Base-by-base conservation (phyloP, 768 basidiomycete species). In the Tulasnella sp. region DNA sequence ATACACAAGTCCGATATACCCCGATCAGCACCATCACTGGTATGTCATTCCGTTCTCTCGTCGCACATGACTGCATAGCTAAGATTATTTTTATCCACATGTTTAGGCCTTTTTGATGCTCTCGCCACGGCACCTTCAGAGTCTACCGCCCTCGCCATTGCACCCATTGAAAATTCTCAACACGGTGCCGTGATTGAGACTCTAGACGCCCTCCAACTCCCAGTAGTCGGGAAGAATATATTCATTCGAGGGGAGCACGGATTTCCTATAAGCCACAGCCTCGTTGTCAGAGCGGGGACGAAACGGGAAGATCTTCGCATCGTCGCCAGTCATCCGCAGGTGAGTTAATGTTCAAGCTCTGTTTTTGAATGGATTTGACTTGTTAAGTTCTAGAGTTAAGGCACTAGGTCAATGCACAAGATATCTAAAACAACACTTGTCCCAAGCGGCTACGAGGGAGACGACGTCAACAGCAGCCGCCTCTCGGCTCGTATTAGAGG, bases 131-230 rank as follows among this genome's bases (percentile, higher is more conserved):
- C 19, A 48, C 7, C 45, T 9, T 23, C 24, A 17, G 15, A 24
- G 8, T 52, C 59, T 9, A 23, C 51, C 9, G 32, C 32, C 21
- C 26, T 61, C 21, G 50, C 51, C 24, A 24, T 61, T 9, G 29
- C 52, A 30, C 59, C 59, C 4, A 54, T 54, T n/a, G 59, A 61
- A 23, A 61, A 61, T 34, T 61, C 59, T 19, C 32, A 34, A 4
- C 51, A 53, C 32, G 59, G 59, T 3, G 24, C 51, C 4, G 59
- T 61, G 10, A 54, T 54, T n/a, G 59, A 61, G 51, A 61, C 59
- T 54, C 45, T 53, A 21, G 59, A 61, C 52, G 38, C 41, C 41
- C 59, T 61, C 24, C 59, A 51, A 8, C 17, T 34, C 30, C 55
- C 59, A 15, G 26, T 30, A 17, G 8, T 52, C 27, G 59, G 51